Conservation (phyloP, 768 basidiomycete species). For the Rhodotorula toruloides region DNA sequence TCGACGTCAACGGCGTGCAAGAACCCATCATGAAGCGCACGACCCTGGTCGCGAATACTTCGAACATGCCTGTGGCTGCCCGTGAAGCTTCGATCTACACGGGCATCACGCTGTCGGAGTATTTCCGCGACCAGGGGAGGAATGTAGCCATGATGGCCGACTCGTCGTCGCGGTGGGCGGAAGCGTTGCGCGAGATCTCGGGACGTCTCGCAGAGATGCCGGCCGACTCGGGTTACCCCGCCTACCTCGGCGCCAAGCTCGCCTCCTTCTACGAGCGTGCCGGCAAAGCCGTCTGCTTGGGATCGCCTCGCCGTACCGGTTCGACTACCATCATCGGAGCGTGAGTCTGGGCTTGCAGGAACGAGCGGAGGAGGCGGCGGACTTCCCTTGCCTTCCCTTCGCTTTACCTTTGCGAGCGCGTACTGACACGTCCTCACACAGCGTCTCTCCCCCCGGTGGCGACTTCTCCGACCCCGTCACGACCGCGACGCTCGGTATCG, state of each 20-base stretch:
- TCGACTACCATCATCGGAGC: constrained; percentile 99
- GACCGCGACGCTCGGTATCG: constrained; percentile 92
- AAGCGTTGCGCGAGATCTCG: constrained; percentile 97
- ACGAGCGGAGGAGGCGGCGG: too few relatives aligned
- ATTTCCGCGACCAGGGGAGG: constrained; percentile 97
- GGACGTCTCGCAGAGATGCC: constrained; percentile 99
- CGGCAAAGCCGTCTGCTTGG: constrained; percentile 87
- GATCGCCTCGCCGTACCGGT: constrained; percentile 78
- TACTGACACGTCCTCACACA: too few relatives aligned
- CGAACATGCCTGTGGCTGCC: constrained; percentile 99
- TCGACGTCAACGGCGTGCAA: constrained; percentile 82
- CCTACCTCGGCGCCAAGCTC: constrained; percentile 89
- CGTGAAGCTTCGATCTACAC: constrained; percentile 98
- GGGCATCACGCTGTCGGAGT: constrained; percentile 99
- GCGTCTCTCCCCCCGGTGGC: constrained; percentile 96
- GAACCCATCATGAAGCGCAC: constrained; percentile 99
- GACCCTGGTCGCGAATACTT: constrained; percentile 96
- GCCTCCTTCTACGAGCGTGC: constrained; percentile 98
- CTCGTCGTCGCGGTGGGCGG: constrained; percentile 98
- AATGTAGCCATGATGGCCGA: constrained; percentile 99
- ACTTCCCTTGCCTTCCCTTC: not conserved
- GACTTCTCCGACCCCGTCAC: constrained; percentile 99
- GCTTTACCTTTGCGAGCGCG: too few relatives aligned
- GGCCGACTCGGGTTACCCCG: constrained; percentile 97
- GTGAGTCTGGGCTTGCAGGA: constrained; percentile 59